Conservation (phyloP, 306 rosid species). For the Lupinus albus region DNA sequence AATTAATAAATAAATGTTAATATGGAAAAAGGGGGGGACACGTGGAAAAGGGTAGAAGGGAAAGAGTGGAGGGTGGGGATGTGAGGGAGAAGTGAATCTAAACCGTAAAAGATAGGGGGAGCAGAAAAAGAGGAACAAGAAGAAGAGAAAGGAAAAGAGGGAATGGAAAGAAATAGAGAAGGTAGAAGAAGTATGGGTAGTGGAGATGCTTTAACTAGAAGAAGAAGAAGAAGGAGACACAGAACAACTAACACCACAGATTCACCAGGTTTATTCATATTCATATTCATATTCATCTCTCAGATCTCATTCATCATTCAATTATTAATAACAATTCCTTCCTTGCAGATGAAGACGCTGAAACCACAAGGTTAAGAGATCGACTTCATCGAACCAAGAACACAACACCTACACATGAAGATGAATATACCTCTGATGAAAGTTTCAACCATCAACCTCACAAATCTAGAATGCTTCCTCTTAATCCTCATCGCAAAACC, state of each 20-base stretch:
- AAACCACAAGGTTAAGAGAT: slow-evolving; percentile 84
- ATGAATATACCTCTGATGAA: slow-evolving; percentile 83
- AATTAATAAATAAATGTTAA: too few species aligned
- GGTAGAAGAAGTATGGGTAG: slow-evolving; percentile 51
- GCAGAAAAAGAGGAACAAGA: slow-evolving; percentile 71
- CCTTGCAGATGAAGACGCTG: slow-evolving; percentile 74
- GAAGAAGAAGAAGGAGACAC: slow-evolving; percentile 77
- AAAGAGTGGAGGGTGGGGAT: slow-evolving; percentile 32
- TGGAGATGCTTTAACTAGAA: slow-evolving; percentile 57
- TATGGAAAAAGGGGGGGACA: too few species aligned
- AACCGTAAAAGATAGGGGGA: slow-evolving; percentile 75
- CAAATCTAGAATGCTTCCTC: slow-evolving; percentile 76
- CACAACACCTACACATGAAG: slow-evolving; percentile 76
- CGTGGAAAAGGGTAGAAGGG: too few species aligned
- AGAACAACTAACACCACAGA: slow-evolving; percentile 67
- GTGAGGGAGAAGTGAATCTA: slow-evolving; percentile 43
- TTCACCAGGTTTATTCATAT: slow-evolving; percentile 73
- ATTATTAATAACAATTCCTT: background rate
- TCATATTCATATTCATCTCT: slow-evolving; percentile 27
- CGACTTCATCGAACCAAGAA: slow-evolving; percentile 74
- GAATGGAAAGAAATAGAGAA: slow-evolving; percentile 91
- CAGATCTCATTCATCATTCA: too few species aligned
- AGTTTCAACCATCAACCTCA: slow-evolving; percentile 85
- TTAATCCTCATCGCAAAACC: slow-evolving; percentile 89
- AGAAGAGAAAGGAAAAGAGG: slow-evolving; percentile 14